Base-by-base conservation (phyloP, 2,329 filamentous ascomycete species). In the Neofusicoccum cordaticola region DNA sequence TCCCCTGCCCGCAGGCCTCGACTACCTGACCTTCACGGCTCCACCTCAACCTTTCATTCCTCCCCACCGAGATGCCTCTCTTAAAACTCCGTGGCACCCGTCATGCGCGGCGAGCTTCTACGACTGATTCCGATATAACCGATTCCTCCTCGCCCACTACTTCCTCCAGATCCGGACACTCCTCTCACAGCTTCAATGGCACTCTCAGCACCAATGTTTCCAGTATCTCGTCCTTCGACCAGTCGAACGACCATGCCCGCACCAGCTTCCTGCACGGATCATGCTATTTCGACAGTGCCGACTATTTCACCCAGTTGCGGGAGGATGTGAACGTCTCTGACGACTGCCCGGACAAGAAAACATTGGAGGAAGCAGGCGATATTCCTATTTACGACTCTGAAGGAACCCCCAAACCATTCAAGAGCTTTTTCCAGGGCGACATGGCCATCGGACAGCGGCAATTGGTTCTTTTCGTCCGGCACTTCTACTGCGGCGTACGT, bases 371-470 rank as follows among this genome's bases (percentile, higher is more conserved):
- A 1, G 44, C 57, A 7, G 69, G 73, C 42, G 71, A 75, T 31
- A 70, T 77, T n/a, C 74, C 72, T 39, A 68, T 92, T 13, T 82
- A 90, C 48, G 88, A 90, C 74, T 80, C 80, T 42, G 75, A 88
- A 65, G 87, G 88, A 64, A 86, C 85, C 63, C 77, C 83, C 13
- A 83, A 83, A 48, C 79, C 84, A 0, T 92, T 92, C 75, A 84
- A 84, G 75, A 86, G 83, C 69, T 77, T 91, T 34, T 89, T 88
- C 73, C 82, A 80, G 39, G 85, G 85, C 3, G 80, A 75, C 52
- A 70, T 68, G 17, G 70, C 72, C 1, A 71, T 73, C 15, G 75
- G 78, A 52, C 69, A 74, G 62, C 71, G 77, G 9, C 77, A 79
- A 52, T 69, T 79, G 11, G 69, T 79, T 37, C 70, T 79, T 57